phyloP scores from a whole-genome alignment of 257 asterid genomes.

The Anisodus acutangulus region DNA sequence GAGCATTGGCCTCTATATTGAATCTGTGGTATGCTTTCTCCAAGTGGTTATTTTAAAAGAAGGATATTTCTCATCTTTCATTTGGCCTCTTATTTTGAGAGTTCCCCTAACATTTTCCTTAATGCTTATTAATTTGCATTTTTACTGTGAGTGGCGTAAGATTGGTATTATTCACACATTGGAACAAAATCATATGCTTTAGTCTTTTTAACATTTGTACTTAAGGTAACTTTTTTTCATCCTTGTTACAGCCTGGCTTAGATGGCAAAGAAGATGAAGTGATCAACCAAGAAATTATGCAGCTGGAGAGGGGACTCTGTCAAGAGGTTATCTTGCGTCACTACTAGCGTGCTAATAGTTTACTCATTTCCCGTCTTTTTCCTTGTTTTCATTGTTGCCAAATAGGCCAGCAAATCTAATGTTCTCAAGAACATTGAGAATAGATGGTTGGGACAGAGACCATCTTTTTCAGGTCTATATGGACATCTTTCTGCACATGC shows the following conservation, averaged over 20 bases:
- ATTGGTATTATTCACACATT: background rate
- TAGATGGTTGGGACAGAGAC: background rate
- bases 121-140: constrained; percentile 13
- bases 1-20: constrained; percentile 74
- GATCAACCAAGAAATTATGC: constrained; percentile 66
- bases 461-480: constrained; percentile 23
- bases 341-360: constrained; percentile 7
- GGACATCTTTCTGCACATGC: constrained; percentile 12
- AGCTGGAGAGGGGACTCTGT: constrained; percentile 61
- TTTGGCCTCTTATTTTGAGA: background rate
- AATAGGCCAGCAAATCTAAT: constrained; percentile 11
- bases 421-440: constrained; percentile 21
- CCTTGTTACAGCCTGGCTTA: constrained; percentile 72
- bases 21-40: constrained; percentile 74
- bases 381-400: constrained; percentile 4
- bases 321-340: constrained; percentile 62
- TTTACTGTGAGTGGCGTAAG: background rate
- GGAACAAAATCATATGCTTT: constrained; percentile 1
- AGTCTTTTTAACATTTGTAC: background rate
- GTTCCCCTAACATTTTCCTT: background rate
- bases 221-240: constrained; percentile 30
- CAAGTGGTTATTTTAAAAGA: constrained; percentile 26
- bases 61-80: constrained; percentile 14
- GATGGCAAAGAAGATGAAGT: constrained; percentile 82
- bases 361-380: background rate